Evolutionary conservation across 495 filamentous ascomycete species (phyloP), one percentile per base, ranked within the genome.

Genomic region (Parmelia sp.): DNA sequence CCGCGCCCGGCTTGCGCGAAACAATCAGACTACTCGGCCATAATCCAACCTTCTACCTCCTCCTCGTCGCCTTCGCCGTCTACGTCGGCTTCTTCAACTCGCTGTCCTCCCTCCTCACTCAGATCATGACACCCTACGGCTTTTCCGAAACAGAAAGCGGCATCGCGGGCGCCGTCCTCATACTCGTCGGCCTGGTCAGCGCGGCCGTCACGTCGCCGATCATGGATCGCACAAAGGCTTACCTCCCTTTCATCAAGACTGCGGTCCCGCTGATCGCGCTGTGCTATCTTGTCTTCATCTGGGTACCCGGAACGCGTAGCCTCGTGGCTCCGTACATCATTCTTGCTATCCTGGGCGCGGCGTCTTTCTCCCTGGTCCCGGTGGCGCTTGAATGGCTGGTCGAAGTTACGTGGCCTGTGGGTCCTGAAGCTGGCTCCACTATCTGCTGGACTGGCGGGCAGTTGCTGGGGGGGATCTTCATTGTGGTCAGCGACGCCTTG

Each of bases 51-150:
- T 91, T 96, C 78, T 92, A 85, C 81, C 80, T 92, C 62, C 76
- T 95, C 71, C 73, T 90, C 44, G 65, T 90, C 65, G 85, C 90
- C 59, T 98, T 93, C 76, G 75, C 83, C 57, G 73, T 92, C 72
- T 96, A 93, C 76, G 90, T 97, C 65, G 90, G 87, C 51, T 87
- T 92, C 79, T 98, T 98, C 83, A 97, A 96, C 80, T 86, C 86
- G 73, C 76, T 91, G 70, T 95, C 92, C 57, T 89, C 90, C 19
- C 84, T 97, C 7, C 79, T 97, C 2, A 95, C 92, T 79, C 92
- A 96, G 71, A 89, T 97, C 74, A 83, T 97, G 62, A 75, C 83
- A 11, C 94, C 94, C 0, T 89, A 96, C 77, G 84, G 80, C 66
- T 96, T 87, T 81, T 82, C 76, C 60, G 88, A 92, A 72, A 86